phyloP scores from a whole-genome alignment of 176 grass and related monocot species.

The Puya raimondii region DNA sequence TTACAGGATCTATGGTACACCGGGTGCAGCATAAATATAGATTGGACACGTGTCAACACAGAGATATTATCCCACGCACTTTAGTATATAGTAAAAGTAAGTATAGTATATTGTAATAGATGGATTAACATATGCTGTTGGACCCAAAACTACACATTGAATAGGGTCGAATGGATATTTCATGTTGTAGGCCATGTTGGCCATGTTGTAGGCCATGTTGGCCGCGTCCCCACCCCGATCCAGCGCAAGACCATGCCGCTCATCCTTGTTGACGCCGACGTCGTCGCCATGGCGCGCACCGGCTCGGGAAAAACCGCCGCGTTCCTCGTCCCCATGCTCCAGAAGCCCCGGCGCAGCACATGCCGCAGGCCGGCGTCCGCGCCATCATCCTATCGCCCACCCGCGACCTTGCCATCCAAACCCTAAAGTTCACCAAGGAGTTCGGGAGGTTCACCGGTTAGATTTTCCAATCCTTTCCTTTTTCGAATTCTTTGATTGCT shows the following conservation, averaged over 20 bases:
- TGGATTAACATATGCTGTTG: too few species aligned
- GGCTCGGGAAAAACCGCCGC: constrained; percentile 93
- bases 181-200: too few species aligned
- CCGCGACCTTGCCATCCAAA: constrained; percentile 84
- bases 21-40: too few species aligned
- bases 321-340: constrained; percentile 88
- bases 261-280: constrained; percentile 68
- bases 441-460: constrained; percentile 77
- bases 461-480: not conserved
- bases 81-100: too few species aligned
- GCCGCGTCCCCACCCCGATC: constrained; percentile 89
- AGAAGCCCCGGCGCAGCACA: constrained; percentile 73
- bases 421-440: constrained; percentile 81
- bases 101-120: too few species aligned
- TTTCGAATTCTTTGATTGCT: not conserved
- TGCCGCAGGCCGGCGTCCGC: constrained; percentile 58
- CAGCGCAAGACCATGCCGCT: constrained; percentile 91
- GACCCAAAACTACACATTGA: too few species aligned
- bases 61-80: too few species aligned
- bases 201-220: too few species aligned
- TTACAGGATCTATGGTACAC: too few species aligned
- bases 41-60: too few species aligned
- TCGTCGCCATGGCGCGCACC: constrained; percentile 91
- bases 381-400: constrained; percentile 89
- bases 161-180: too few species aligned